These are phyloP conservation scores for Pinus taeda DNA, from an alignment of 75 land plant species.

Conservation along the genomic window DNA sequence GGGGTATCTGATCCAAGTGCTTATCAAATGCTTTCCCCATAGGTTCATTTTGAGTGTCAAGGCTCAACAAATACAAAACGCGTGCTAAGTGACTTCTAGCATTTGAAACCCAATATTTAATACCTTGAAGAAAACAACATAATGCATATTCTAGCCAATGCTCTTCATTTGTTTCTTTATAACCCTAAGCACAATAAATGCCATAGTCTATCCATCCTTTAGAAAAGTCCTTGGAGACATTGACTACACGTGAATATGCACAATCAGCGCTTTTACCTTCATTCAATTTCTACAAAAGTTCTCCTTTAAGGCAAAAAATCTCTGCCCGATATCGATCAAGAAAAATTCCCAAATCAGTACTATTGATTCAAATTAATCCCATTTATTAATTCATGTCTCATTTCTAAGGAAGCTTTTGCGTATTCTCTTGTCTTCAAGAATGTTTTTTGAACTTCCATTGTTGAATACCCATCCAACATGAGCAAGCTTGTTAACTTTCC, in stretches of 20 bases:
- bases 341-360: constrained; percentile 88
- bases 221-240: constrained; percentile 73
- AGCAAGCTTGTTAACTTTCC: constrained; percentile 98
- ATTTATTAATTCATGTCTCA: constrained; percentile 80
- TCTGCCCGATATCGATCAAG: constrained; percentile 81
- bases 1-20: constrained; percentile 81
- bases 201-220: constrained; percentile 99
- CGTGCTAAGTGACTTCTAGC: constrained; percentile 93
- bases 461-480: constrained; percentile 87
- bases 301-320: constrained; percentile 85
- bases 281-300: constrained; percentile 72
- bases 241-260: constrained; percentile 73
- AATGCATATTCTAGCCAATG: constrained; percentile 94
- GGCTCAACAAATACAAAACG: constrained; percentile 85
- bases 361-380: constrained; percentile 88
- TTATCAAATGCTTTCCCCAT: constrained; percentile 91
- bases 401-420: constrained; percentile 92
- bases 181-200: constrained; percentile 93
- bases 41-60: constrained; percentile 85
- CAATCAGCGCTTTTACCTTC: constrained; percentile 75
- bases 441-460: constrained; percentile 99
- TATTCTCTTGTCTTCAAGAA: constrained; percentile 97
- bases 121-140: constrained; percentile 94
- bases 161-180: constrained; percentile 80
- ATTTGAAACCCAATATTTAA: constrained; percentile 83